These are phyloP conservation scores for Phytophthora chlamydospora DNA, from an alignment of 352 stramenopile genomes.

Conservation along the genomic window DNA sequence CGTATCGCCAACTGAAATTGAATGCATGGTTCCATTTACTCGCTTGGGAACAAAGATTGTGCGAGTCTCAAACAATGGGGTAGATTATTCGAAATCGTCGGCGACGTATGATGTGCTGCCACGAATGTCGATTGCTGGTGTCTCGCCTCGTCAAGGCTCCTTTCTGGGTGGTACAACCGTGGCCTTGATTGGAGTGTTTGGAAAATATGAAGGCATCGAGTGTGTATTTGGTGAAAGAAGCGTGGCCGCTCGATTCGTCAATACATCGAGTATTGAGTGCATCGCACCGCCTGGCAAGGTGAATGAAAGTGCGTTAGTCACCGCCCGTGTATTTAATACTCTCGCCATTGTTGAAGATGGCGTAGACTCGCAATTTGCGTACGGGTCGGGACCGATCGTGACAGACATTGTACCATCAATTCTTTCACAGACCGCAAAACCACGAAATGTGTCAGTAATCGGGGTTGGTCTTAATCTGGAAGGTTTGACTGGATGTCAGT, in stretches of 20 bases:
- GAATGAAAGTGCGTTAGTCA: conserved; percentile 24
- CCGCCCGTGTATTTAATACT: conserved; percentile 33
- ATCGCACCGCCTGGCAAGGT: conserved; percentile 25
- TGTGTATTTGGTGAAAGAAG: conserved; percentile 49
- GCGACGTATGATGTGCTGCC: conserved; percentile 38
- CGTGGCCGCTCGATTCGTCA: conserved; percentile 26
- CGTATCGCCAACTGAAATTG: conserved; percentile 50
- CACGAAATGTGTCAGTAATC: conserved; percentile 33
- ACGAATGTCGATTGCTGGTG: conserved; percentile 41
- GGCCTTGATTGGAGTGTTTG: conserved; percentile 45
- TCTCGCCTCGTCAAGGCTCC: conserved; percentile 39
- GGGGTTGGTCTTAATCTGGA: conserved; percentile 33
- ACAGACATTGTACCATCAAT: conserved; percentile 33
- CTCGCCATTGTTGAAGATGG: conserved; percentile 29
- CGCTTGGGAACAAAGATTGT: conserved; percentile 45
- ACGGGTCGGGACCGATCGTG: conserved; percentile 32
- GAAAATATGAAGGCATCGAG: conserved; percentile 31
- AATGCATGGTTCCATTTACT: conserved; percentile 63
- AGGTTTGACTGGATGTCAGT: conserved; percentile 35
- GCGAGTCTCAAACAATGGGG: conserved; percentile 63
- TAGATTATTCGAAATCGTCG: conserved; percentile 44
- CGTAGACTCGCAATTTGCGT: conserved; percentile 28
- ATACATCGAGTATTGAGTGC: conserved; percentile 43
- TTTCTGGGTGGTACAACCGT: conserved; percentile 49
- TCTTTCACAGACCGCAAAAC: conserved; percentile 34